Base-by-base conservation (phyloP, 2,329 filamentous ascomycete genomes). In the Huntiella decipiens region DNA sequence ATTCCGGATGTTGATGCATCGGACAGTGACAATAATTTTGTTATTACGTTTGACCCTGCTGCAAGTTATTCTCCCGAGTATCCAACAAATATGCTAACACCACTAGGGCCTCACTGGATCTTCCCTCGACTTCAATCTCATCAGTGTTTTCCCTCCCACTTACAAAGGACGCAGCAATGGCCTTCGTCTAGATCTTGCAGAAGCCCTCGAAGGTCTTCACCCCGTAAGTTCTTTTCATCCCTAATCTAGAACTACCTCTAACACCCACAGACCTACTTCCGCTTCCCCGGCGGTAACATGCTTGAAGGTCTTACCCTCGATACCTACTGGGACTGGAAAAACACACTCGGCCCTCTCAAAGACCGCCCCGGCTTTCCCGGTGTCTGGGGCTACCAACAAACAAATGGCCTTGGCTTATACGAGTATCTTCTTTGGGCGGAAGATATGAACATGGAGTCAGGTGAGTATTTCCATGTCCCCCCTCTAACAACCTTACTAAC, bases 231-330 rank as follows among this genome's bases (percentile, higher is more conserved):
- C 17, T 28, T 16, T 13, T 4, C 15, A 10, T 19, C 13, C 32
- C 13, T n/a, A 22, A 4, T 6, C 3, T 15, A n/a, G 13, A 10
- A 28, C n/a, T 28, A 16, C 4, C 6, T 10, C 45, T 50, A 38
- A 48, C 39, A 3, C 10, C 11, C 16, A 16, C 40, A 61, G 59
- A 66, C 65, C n/a, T 70, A 79, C 52, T 65, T 82, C 38, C 68
- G 78, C 12, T 71, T 79, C 48, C 77, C 77, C 0, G 78, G 78
- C 4, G 77, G 74, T 6, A 78, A 77, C 55, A 77, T 76, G 61
- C 58, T 79, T 2, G 67, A 70, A 54, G 67, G 67, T 0, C 54
- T 58, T 40, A 63, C 59, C 17, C 62, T 64, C 51, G 54, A 54
- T 37, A 62, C 59, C 3, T 64, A 57, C 53, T 71, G 67, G 67